Percentiles rank a stretch among this genome's conserved stretches.
Conservation (phyloP, 139 green algal genomes). For the Picochlorum sp. region DNA sequence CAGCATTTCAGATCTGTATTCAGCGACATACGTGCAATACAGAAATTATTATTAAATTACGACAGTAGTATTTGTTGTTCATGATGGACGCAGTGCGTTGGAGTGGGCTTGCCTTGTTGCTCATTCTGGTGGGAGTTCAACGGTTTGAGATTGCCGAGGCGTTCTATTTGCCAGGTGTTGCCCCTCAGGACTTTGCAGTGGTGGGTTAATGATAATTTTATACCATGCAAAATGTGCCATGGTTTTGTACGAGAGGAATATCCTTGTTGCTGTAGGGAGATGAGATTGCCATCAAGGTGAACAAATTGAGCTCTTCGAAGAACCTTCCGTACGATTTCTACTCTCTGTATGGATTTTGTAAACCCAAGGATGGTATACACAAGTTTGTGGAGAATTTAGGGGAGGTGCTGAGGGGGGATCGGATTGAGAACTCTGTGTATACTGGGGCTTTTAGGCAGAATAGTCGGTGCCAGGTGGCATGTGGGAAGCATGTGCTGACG, state of each 20-base stretch:
- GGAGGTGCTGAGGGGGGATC: slow-evolving; percentile 93
- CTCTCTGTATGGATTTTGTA: slow-evolving; percentile 85
- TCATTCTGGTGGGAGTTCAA: background rate
- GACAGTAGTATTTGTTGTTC: no score
- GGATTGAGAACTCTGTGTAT: slow-evolving; percentile 97
- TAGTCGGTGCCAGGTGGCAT: slow-evolving; percentile 92
- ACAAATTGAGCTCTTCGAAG: slow-evolving; percentile 91
- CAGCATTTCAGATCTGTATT: no score
- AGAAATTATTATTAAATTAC: no score
- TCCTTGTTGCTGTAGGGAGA: slow-evolving; percentile 58
- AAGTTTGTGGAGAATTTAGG: slow-evolving; percentile 90
- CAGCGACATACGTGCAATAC: no score
- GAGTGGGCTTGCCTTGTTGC: background rate
- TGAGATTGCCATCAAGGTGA: slow-evolving; percentile 83
- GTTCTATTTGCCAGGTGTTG: slow-evolving; percentile 93
- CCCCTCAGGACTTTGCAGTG: slow-evolving; percentile 78
- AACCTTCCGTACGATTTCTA: slow-evolving; percentile 99
- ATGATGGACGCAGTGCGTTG: background rate
- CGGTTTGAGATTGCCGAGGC: background rate
- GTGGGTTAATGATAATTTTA: slow-evolving; percentile 18
- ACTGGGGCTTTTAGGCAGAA: slow-evolving; percentile 82
- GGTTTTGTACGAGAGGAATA: background rate
- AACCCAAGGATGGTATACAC: slow-evolving; percentile 75
- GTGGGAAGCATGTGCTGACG: slow-evolving; percentile 67
- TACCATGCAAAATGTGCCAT: background rate